Evolutionary conservation across 495 filamentous ascomycete genomes (phyloP).

Genomic region (Pseudotulostoma volvatum): DNA sequence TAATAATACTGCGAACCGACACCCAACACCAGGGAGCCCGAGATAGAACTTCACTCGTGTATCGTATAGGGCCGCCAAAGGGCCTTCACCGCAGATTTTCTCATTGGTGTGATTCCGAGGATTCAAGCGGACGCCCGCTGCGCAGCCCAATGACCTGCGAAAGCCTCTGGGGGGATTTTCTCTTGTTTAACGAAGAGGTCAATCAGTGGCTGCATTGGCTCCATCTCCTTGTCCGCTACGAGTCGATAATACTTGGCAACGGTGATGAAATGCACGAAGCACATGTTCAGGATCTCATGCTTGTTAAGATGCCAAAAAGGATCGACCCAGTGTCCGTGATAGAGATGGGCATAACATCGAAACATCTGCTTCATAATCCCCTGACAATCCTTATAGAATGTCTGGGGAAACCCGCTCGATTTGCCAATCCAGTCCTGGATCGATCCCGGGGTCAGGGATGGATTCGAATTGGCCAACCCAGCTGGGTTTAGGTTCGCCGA

Average conservation of each 20-base stretch:
- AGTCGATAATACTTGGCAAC: conserved; percentile 74
- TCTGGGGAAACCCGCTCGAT: conserved; percentile 70
- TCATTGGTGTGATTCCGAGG: too few species aligned
- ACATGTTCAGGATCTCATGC: conserved; percentile 81
- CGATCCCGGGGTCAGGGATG: conserved; percentile 30
- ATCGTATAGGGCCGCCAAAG: too few species aligned
- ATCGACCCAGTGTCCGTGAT: conserved; percentile 68
- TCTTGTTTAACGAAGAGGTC: conserved; percentile 79
- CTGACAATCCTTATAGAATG: conserved; percentile 71
- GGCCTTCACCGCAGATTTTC: too few species aligned
- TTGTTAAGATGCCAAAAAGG: conserved; percentile 72
- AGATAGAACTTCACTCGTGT: too few species aligned
- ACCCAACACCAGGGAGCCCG: too few species aligned
- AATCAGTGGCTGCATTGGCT: conserved; percentile 86
- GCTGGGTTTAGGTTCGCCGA: conserved; percentile 31
- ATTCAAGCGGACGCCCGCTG: conserved; percentile 25
- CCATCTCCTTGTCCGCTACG: conserved; percentile 65
- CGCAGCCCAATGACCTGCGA: conserved; percentile 30
- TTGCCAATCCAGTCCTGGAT: conserved; percentile 70
- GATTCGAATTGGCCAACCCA: conserved; percentile 28
- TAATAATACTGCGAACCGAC: too few species aligned
- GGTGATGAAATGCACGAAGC: conserved; percentile 83
- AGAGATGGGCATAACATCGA: conserved; percentile 84
- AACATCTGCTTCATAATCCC: conserved; percentile 95
- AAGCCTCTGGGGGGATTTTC: conserved; percentile 55